Base-by-base conservation (phyloP, 345 rosid species). In the Salix purpurea region DNA sequence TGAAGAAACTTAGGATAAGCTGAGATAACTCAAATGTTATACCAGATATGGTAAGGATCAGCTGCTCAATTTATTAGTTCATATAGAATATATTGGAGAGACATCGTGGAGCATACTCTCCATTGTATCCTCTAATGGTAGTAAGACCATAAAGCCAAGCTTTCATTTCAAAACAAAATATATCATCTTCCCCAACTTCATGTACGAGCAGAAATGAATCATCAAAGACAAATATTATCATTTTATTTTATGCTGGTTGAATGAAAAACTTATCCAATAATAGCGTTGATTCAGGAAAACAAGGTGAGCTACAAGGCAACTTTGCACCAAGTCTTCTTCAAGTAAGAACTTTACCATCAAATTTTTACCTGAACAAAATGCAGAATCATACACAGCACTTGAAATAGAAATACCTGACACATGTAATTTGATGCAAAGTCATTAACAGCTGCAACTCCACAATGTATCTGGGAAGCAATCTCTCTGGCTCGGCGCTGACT, bases 381-480 rank as follows among this genome's bases (percentile, higher is more conserved):
- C 37, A 2, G 32, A 70, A 65, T 16, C 64, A 62, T 3, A 21
- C 4, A 12, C 46, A 15, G 46, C 2, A 66, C 21, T 21, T 44
- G 64, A 48, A 70, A 77, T 72, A 32, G 77, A 11, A 75, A 74
- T 82, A 90, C 99, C 99, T 96, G 99, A 77, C 97, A 96, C 98
- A 93, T 93, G 80, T 92, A 96, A 69, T 44, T 87, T 66, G 97
- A 86, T 34, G 95, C 99, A 75, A 96, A 96, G 87, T 93, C 99
- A 86, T 93, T 96, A 70, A 96, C 79, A 71, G 97, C 99, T 78
- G 95, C 97, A 78, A 90, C 89, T 34, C 99, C 99, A 32, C 95
- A 92, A 62, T 87, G 90, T 82, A 93, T 86, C 80, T 93, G 97
- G 67, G 95, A 91, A 78, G 98, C 94, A 60, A 93, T 93, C 74